Percentiles rank a stretch among this genome's conserved stretches.
Conservation (phyloP, 176 grass and related monocot species). For the Aegilops umbellulata region DNA sequence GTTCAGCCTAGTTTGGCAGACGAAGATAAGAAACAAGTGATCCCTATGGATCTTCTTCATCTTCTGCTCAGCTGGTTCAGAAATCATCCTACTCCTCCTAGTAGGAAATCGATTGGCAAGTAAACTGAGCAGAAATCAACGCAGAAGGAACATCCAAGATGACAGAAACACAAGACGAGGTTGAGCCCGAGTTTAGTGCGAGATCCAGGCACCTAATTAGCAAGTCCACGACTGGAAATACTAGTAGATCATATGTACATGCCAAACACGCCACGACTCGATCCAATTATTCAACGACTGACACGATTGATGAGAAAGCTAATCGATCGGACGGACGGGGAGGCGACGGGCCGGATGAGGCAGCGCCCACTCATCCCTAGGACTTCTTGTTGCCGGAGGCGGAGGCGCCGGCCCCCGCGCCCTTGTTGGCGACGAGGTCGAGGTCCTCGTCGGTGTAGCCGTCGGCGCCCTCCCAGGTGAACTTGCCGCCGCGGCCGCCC, state of each 20-base stretch:
- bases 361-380: neutral
- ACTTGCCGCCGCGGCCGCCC: conserved; percentile 92
- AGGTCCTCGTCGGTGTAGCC: conserved; percentile 49
- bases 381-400: neutral
- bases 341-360: neutral
- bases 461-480: conserved; percentile 86
- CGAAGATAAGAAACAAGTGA: neutral
- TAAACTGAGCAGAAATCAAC: neutral
- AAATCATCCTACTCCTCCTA: neutral
- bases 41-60: neutral
- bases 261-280: neutral
- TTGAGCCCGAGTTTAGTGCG: neutral
- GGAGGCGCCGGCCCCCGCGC: neutral
- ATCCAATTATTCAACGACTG: conserved; percentile 6
- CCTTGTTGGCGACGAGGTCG: conserved; percentile 14
- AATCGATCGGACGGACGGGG: neutral
- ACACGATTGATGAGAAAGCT: neutral
- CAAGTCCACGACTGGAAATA: neutral
- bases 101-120: neutral
- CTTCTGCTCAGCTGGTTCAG: neutral
- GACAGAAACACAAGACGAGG: neutral
- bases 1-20: no score
- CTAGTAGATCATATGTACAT: conserved; percentile 28
- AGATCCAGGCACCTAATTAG: neutral
- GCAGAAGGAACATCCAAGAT: neutral